A percentile compares a stretch with the other conserved stretches of the same genome.
phyloP scores from a whole-genome alignment of 345 rosid genomes.

The Eucalyptus urophylla region DNA sequence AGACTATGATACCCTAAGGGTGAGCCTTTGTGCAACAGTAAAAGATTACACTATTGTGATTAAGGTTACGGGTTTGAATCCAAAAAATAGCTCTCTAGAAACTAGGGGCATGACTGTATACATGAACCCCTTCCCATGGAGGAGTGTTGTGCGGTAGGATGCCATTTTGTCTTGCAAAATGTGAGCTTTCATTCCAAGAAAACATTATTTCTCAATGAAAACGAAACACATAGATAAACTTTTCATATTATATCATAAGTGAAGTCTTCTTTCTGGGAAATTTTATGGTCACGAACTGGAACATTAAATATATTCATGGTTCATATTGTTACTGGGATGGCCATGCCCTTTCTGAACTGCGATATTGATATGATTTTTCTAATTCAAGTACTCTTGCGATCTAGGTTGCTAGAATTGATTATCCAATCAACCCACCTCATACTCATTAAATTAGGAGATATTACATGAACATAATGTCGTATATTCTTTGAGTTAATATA shows the following conservation, averaged over 20 bases:
- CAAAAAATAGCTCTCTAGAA: too few relatives aligned
- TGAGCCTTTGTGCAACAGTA: neutral
- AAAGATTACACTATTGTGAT: neutral
- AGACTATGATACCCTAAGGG: neutral
- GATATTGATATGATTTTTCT: neutral
- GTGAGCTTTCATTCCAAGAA: too few relatives aligned
- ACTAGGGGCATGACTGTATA: too few relatives aligned
- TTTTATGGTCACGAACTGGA: neutral
- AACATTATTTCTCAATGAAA: neutral
- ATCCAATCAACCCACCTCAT: neutral
- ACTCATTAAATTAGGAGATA: neutral
- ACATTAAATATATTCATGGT: neutral
- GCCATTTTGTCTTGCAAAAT: too few relatives aligned
- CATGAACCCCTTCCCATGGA: too few relatives aligned
- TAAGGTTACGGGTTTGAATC: too few relatives aligned
- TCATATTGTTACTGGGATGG: neutral
- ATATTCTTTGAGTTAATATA: neutral
- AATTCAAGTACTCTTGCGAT: neutral
- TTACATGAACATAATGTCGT: neutral
- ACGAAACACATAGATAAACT: neutral
- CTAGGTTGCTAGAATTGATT: neutral
- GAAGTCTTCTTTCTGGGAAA: neutral
- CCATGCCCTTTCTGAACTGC: neutral
- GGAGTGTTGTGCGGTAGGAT: too few relatives aligned
- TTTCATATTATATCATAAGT: too few relatives aligned